phyloP scores from a whole-genome alignment of 1,139 yeast genomes.

The Yamadazyma epiphylla region DNA sequence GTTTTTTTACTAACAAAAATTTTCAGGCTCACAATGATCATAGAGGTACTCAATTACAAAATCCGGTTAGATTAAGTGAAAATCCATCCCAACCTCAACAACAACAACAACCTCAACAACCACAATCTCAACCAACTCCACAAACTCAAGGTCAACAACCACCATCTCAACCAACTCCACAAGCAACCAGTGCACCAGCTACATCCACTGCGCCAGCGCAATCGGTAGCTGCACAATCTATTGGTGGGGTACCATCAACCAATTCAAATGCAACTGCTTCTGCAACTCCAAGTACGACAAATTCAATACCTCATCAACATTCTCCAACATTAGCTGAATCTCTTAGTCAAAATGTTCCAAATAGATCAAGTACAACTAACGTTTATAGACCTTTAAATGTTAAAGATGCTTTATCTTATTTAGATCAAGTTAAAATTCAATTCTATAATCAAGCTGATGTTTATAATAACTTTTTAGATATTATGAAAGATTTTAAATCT shows the following conservation, averaged over 20 bases:
- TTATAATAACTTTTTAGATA: constrained; percentile 91
- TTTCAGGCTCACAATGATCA: constrained; percentile 7
- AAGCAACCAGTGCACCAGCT: constrained; percentile 2
- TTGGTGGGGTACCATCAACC: too few species aligned
- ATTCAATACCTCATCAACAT: constrained; percentile 15
- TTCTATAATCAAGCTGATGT: constrained; percentile 92
- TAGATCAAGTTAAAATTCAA: constrained; percentile 93
- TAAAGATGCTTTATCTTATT: constrained; percentile 90
- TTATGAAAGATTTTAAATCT: constrained; percentile 97
- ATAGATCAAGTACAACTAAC: constrained; percentile 44
- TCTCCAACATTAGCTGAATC: constrained; percentile 27
- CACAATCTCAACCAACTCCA: too few species aligned
- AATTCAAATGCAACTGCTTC: constrained; percentile 2
- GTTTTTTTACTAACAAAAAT: constrained; percentile 1
- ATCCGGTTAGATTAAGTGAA: not conserved
- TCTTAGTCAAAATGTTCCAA: constrained; percentile 36
- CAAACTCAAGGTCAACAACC: constrained; percentile 6
- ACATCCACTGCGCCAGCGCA: constrained; percentile 2
- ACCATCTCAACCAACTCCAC: not conserved
- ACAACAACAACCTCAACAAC: too few species aligned
- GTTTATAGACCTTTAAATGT: constrained; percentile 86
- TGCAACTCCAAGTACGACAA: constrained; percentile 4
- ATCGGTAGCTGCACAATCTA: too few species aligned
- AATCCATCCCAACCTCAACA: not conserved
- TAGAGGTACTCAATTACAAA: constrained; percentile 8